Percentiles rank a stretch among this genome's conserved stretches.
Conservation (phyloP, 257 asterid species). For the Fraxinus excelsior region DNA sequence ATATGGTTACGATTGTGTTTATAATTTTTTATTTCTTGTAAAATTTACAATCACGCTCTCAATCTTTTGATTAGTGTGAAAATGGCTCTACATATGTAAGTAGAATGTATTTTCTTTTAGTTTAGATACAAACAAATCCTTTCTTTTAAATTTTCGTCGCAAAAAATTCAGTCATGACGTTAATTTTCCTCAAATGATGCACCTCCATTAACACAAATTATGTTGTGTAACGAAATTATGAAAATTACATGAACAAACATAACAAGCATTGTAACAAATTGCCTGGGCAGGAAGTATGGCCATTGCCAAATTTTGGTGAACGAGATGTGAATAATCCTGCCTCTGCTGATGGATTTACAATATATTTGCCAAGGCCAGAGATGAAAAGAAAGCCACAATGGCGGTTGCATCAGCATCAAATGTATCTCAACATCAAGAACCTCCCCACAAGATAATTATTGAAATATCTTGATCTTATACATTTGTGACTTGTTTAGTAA, state of each 20-base stretch:
- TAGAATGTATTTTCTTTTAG: too few species aligned
- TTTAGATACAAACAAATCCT: too few species aligned
- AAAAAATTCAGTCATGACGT: too few species aligned
- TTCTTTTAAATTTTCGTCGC: too few species aligned
- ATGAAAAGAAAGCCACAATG: slow-evolving; percentile 56
- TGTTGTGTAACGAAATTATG: neutral
- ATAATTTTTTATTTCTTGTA: too few species aligned
- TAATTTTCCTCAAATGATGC: too few species aligned
- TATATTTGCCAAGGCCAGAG: slow-evolving; percentile 63
- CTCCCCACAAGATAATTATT: slow-evolving; percentile 33
- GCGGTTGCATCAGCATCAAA: slow-evolving; percentile 20
- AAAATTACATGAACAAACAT: too few species aligned
- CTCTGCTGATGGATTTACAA: slow-evolving; percentile 67
- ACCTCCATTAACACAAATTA: slow-evolving; percentile 1
- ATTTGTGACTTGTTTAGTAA: neutral
- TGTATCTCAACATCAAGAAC: slow-evolving; percentile 20
- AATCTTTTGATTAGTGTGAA: too few species aligned
- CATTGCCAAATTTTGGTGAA: slow-evolving; percentile 67
- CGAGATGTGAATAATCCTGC: slow-evolving; percentile 77
- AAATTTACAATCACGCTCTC: too few species aligned
- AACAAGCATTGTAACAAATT: too few species aligned
- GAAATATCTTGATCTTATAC: neutral
- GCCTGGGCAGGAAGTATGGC: slow-evolving; percentile 52
- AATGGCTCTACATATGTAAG: too few species aligned
- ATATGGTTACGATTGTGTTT: too few species aligned